Evolutionary conservation across 1,284 basidiomycete species (phyloP).

Genomic region (Naganishia albida): DNA sequence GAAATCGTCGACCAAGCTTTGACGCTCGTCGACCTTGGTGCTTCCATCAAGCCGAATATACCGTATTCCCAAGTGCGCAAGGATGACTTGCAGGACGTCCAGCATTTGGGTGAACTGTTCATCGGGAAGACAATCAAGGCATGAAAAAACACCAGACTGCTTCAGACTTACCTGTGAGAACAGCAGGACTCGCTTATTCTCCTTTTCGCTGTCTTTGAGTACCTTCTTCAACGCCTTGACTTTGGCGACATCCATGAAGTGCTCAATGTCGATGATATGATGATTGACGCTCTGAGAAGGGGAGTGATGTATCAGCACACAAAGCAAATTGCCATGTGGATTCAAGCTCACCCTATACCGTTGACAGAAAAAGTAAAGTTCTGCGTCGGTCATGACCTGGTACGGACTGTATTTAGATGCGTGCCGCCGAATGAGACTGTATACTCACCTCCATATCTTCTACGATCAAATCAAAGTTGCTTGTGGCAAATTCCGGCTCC

Average conservation of each 20-base stretch:
- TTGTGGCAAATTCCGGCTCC: constrained; percentile 80
- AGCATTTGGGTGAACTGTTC: constrained; percentile 89
- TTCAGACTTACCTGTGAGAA: constrained; percentile 76
- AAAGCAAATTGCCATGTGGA: constrained; percentile 11
- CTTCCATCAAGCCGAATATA: constrained; percentile 90
- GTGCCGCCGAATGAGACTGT: constrained; percentile 10
- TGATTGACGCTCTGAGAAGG: constrained; percentile 69
- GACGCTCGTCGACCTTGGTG: constrained; percentile 90
- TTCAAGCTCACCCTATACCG: constrained; percentile 70
- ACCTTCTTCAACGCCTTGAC: constrained; percentile 72
- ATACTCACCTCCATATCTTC: constrained; percentile 71
- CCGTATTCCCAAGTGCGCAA: constrained; percentile 73
- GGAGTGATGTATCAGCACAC: constrained; percentile 17
- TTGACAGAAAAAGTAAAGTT: constrained; percentile 77
- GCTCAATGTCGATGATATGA: constrained; percentile 71
- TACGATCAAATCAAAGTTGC: constrained; percentile 75
- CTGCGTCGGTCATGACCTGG: constrained; percentile 89
- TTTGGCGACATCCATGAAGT: constrained; percentile 89
- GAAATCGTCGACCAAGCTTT: constrained; percentile 93
- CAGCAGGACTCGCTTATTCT: constrained; percentile 81
- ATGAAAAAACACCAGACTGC: neutral
- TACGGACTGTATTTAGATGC: constrained; percentile 2
- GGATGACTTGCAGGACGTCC: constrained; percentile 85
- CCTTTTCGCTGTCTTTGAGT: constrained; percentile 67
- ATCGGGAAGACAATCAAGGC: neutral